Base-by-base conservation (phyloP, 306 rosid genomes). In the Castanea mollissima region DNA sequence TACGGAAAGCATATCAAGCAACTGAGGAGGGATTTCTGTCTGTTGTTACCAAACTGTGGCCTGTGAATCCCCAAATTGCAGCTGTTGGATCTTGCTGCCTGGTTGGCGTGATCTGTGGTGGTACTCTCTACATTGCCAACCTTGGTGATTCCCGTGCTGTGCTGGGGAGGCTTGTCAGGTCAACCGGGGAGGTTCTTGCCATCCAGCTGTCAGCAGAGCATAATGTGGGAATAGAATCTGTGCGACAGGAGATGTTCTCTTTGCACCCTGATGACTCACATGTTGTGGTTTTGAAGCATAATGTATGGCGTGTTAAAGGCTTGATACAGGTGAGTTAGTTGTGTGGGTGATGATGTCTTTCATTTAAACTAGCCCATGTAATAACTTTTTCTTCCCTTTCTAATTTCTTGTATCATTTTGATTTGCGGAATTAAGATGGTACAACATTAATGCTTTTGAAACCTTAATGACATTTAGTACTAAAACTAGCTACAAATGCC, bases 261-360 rank as follows among this genome's bases (percentile, higher is more conserved):
- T 73, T 87, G 91, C 98, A 94, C 84, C 97, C 98, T 0, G 97
- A 94, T 71, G 98, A 94, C 86, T 79, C 97, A 0, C 87, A 78
- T 16, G 92, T 94, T 1, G 98, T 94, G 76, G 96, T 94, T 78
- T 86, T 92, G 41, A 94, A 92, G 90, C 98, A 92, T 81, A 94
- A 94, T 54, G 98, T 94, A 21, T 94, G 98, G 98, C 98, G 98
- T 14, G 98, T 92, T 80, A 94, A 94, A 88, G 98, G 98, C 77
- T 85, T 94, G 76, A 92, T 94, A 84, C 98, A 94, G 96, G 97
- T 92, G 90, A 79, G 78, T 72, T 71, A 20, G 57, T 14, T 49
- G 11, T 54, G 11, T 21, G 67, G 74, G 35, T 60, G 55, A 23
- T 69, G 65, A 75, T 56, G 19, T 54, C 34, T 51, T 68, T 76